Evolutionary conservation across 495 filamentous ascomycete species (phyloP).

Genomic region (Thozetella sp.): DNA sequence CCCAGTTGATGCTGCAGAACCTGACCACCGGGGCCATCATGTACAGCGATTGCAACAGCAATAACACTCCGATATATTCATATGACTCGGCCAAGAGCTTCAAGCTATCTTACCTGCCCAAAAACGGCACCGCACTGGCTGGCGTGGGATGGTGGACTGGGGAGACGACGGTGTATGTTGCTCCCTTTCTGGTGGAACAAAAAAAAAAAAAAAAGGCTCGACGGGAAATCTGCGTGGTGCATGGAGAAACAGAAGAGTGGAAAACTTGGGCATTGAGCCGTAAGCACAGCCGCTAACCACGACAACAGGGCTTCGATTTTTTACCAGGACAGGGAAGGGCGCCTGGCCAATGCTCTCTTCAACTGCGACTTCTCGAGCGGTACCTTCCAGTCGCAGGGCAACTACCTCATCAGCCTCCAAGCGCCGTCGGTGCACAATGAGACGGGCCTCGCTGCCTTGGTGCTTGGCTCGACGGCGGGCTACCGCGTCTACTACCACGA

Average conservation of each 20-base stretch:
- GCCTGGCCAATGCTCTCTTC: conserved; percentile 24
- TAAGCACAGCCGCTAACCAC: neutral
- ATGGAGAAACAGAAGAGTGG: neutral
- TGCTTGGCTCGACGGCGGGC: conserved; percentile 25
- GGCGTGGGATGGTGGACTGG: conserved; percentile 29
- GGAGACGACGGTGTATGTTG: conserved; percentile 16
- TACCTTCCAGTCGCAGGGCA: conserved; percentile 17
- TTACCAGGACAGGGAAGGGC: conserved; percentile 20
- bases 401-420: conserved; percentile 18
- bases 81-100: conserved; percentile 18
- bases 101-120: conserved; percentile 19
- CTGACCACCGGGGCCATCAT: conserved; percentile 27
- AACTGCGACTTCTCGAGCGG: conserved; percentile 33
- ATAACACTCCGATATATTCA: conserved; percentile 23
- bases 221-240: too few relatives aligned
- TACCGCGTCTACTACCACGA: conserved; percentile 39
- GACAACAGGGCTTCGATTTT: conserved; percentile 27
- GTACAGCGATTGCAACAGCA: conserved; percentile 34
- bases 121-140: conserved; percentile 30
- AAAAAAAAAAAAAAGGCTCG: too few relatives aligned
- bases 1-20: conserved; percentile 37
- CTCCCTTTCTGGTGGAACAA: neutral
- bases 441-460: conserved; percentile 25
- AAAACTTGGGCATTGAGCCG: neutral
- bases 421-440: conserved; percentile 18